Base-by-base conservation (phyloP, 345 rosid species). In the Camelina hispida region DNA sequence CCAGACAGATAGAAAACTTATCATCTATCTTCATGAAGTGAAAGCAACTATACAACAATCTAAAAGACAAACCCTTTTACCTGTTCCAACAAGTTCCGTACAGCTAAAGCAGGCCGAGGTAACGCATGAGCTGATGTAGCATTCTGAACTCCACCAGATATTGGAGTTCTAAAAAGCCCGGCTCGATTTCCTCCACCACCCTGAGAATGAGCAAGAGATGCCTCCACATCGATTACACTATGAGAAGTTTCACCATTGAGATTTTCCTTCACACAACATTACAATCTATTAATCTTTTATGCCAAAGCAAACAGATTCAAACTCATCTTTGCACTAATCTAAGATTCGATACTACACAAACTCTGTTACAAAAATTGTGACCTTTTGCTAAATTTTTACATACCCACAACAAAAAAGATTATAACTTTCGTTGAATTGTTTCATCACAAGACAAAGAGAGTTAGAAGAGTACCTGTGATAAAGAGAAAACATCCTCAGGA, bases 61-160 rank as follows among this genome's bases (percentile, higher is more conserved):
- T 43, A 42, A 52, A 68, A 16, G 3, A 35, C 22, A 28, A 61
- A 40, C 4, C 51, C 46, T 43, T 50, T 76, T 81, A 92, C 99
- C 96, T 92, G 99, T 68, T 90, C 99, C 89, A 95, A 86, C 75
- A 95, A 85, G 83, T 95, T 95, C 53, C 99, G 94, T 25, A 93
- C 99, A n/a, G 98, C 99, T 59, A 95, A 85, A 64, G 99, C 87
- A 46, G 99, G 99, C 8, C 77, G 87, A 66, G 94, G 99, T 72
- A 95, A 85, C 35, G 98, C 94, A 82, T 95, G 97, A 56, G 93
- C 98, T 3, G 99, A 95, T 60, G 99, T 93, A 43, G 99, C 99
- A 67, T 92, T 95, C 75, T 92, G 99, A 77, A 95, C 99, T 53
- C 99, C 99, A 81, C 99, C 99, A 57, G 98, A 92, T 79, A 92